These are phyloP conservation scores for Ophiostoma pallidulum DNA, from an alignment of 2,329 filamentous ascomycete genomes.

Conservation along the genomic window DNA sequence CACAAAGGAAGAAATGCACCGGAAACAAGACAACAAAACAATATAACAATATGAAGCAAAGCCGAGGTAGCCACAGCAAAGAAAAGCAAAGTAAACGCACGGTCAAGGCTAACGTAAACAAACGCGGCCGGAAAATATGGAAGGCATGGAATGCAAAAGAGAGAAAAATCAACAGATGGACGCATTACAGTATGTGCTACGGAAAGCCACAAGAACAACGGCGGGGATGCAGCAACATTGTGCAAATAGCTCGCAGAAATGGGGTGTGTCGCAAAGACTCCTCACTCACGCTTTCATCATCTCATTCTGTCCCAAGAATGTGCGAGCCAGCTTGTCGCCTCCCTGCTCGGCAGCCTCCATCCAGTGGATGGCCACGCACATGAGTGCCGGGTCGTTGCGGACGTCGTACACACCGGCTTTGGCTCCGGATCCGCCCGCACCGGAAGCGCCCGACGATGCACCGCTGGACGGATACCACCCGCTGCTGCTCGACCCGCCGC, in stretches of 20 bases:
- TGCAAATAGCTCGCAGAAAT: not conserved
- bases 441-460: not conserved
- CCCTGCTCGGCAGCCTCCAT: slow-evolving; percentile 83
- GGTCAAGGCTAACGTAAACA: too few species aligned
- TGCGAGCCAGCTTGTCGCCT: slow-evolving; percentile 76
- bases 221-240: not conserved
- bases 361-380: slow-evolving; percentile 95
- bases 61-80: too few species aligned
- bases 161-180: too few species aligned
- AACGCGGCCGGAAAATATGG: too few species aligned
- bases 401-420: slow-evolving; percentile 36
- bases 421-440: slow-evolving; percentile 13
- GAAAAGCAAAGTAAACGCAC: too few species aligned
- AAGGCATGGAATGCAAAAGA: too few species aligned
- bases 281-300: too few species aligned
- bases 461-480: not conserved
- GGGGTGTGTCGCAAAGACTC: too few species aligned
- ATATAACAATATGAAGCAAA: too few species aligned
- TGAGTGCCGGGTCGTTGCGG: slow-evolving; percentile 71
- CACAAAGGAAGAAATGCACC: not conserved
- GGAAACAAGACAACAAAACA: too few species aligned
- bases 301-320: slow-evolving; percentile 60
- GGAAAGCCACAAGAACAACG: too few species aligned
- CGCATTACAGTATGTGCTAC: too few species aligned
- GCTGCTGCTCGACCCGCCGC: slow-evolving; percentile 20